Evolutionary conservation across 2,329 filamentous ascomycete species (phyloP).

Genomic region (Rhytidhysteron rufulum): DNA sequence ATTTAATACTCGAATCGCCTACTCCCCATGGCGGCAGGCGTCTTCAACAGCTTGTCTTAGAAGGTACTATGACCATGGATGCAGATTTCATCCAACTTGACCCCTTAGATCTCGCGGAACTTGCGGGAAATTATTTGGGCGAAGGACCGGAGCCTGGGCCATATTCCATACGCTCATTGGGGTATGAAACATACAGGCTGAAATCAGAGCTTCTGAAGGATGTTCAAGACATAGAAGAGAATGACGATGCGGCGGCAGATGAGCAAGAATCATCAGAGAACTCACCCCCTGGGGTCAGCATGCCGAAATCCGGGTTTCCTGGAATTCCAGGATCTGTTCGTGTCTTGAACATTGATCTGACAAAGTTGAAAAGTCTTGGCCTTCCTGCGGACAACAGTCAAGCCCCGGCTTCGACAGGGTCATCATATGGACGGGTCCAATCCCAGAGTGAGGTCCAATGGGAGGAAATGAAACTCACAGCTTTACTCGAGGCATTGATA

Average conservation of each 20-base stretch:
- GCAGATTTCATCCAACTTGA: conserved; percentile 67
- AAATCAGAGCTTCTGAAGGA: conserved; percentile 24
- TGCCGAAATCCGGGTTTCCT: neutral
- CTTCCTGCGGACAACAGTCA: conserved; percentile 10
- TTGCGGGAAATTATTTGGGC: conserved; percentile 67
- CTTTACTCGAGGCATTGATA: conserved; percentile 29
- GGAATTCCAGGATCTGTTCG: neutral
- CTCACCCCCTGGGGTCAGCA: neutral
- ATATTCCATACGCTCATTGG: conserved; percentile 43
- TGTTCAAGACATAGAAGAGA: conserved; percentile 38
- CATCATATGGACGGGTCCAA: conserved; percentile 14
- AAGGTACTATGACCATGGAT: conserved; percentile 57
- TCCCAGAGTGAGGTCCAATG: conserved; percentile 28
- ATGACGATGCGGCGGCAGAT: conserved; percentile 44
- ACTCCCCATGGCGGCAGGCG: conserved; percentile 52
- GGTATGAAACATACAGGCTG: conserved; percentile 53
- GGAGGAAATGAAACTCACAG: conserved; percentile 33
- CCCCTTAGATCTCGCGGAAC: conserved; percentile 65
- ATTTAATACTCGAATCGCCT: conserved; percentile 58
- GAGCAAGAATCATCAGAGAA: conserved; percentile 36
- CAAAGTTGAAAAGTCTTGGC: conserved; percentile 16
- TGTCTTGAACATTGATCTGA: neutral
- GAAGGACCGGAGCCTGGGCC: conserved; percentile 54
- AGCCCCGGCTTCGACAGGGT: conserved; percentile 10
- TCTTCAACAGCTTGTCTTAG: conserved; percentile 60